Conservation (phyloP, 2,329 filamentous ascomycete species). For the Thelonectria blattea region DNA sequence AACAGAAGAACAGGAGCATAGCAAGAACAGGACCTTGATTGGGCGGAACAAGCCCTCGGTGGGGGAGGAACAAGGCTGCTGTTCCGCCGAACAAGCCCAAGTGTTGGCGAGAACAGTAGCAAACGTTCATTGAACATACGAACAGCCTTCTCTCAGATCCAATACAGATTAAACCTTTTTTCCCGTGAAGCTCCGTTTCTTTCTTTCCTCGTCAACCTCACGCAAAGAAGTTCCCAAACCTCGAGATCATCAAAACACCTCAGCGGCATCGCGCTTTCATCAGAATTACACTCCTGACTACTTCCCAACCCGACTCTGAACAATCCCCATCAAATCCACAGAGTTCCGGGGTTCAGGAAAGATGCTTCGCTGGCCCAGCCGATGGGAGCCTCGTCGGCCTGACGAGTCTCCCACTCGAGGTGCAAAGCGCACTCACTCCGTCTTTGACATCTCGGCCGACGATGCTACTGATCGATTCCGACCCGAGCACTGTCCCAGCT, state of each 20-base stretch:
- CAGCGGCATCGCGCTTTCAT: not conserved
- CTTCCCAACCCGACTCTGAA: not conserved
- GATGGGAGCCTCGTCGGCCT: not conserved
- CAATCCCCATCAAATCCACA: not conserved
- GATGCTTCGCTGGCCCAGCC: not conserved
- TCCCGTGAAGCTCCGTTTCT: not conserved
- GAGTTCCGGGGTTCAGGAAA: not conserved
- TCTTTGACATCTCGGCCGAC: not conserved
- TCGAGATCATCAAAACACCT: not conserved
- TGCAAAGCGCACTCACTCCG: not conserved
- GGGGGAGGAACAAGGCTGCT: no score
- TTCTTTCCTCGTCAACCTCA: not conserved
- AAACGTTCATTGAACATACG: not conserved
- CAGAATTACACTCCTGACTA: not conserved
- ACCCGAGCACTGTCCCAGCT: slow-evolving; percentile 13
- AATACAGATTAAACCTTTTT: not conserved
- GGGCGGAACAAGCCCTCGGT: no score
- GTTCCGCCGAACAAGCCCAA: no score
- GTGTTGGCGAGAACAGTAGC: not conserved
- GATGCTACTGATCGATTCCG: slow-evolving; percentile 4
- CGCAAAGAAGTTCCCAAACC: not conserved
- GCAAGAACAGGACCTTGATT: no score
- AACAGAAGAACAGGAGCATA: no score
- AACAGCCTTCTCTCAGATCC: not conserved
- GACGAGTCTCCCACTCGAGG: slow-evolving; percentile 8